Evolutionary conservation across 179 eudicot genomes (phyloP), one percentile per base, ranked within the genome.

Genomic region (Gypsophila paniculata): DNA sequence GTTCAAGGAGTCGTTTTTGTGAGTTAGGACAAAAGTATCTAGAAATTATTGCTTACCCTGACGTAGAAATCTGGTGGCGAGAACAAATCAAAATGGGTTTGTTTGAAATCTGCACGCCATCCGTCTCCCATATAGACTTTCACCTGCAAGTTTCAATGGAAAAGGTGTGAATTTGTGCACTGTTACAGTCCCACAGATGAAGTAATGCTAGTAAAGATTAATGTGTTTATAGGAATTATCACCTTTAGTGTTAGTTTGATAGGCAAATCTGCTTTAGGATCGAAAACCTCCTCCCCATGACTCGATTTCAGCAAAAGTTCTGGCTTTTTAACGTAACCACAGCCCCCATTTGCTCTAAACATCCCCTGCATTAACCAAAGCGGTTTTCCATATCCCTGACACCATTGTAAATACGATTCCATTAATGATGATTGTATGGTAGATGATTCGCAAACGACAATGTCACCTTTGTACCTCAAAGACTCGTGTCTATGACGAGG

Each of bases 291-390:
- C 44, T 81, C 66, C 65, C 86, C 76, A 62, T 74, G 67, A 68
- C 77, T 29, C 59, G 48, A 69, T 21, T 74, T 66, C 80, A 86
- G 67, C 10, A 91, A 78, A 55, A 88, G 76, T 57, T 81, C 86
- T 54, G 98, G 97, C 74, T 91, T 93, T 71, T 85, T 89, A 11
- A 93, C 89, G 75, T 83, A 93, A 53, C 97, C 97, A 77, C 98
- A 91, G 23, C 86, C 84, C 13, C 97, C 97, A 73, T 91, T 93
- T 68, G 90, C 87, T 79, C 87, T 80, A 74, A 87, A 93, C 88
- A 91, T 80, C 69, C 97, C 97, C 19, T 93, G 94, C 97, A 93
- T 93, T 75, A 90, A 74, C 96, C 98, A 89, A 22, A 93, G 89
- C 42, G 82, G 77, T 75, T 86, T 88, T 12, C 96, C 98, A 78